Percentiles rank a stretch among this genome's conserved stretches.
phyloP scores from a whole-genome alignment of 129 eudicot species.

The Logfia minima region DNA sequence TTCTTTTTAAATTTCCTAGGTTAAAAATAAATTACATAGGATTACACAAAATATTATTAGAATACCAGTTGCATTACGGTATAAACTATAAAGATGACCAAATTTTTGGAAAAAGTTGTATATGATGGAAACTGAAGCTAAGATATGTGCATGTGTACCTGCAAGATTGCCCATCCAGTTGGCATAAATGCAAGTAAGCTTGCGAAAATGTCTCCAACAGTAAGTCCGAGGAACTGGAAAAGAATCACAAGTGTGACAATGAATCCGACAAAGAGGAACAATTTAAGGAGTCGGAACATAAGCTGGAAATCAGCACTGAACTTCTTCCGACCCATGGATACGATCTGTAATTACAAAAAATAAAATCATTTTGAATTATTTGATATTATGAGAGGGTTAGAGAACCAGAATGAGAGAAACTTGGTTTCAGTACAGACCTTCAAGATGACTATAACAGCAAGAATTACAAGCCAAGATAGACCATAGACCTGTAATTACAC shows the following conservation, averaged over 20 bases:
- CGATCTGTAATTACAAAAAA: slow-evolving; percentile 49
- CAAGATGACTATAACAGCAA: slow-evolving; percentile 68
- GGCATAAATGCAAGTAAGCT: slow-evolving; percentile 91
- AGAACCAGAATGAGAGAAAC: neutral
- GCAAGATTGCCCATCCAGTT: slow-evolving; percentile 96
- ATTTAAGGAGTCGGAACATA: slow-evolving; percentile 87
- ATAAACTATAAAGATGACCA: neutral
- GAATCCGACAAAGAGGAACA: slow-evolving; percentile 70
- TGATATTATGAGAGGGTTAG: neutral
- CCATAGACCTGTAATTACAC: slow-evolving; percentile 68
- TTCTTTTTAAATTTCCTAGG: no score
- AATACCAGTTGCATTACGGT: neutral
- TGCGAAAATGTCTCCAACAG: slow-evolving; percentile 78
- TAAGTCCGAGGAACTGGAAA: slow-evolving; percentile 71
- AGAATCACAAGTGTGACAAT: slow-evolving; percentile 48
- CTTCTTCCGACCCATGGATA: slow-evolving; percentile 91
- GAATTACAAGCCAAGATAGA: slow-evolving; percentile 92
- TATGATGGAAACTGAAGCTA: neutral
- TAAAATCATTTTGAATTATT: slow-evolving; percentile 2
- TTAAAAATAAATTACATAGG: no score
- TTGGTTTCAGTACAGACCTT: slow-evolving; percentile 55
- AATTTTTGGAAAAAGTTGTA: neutral
- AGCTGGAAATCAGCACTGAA: slow-evolving; percentile 98
- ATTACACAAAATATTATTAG: no score
- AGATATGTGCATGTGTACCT: slow-evolving; percentile 37